phyloP scores from a whole-genome alignment of 202 grass and related monocot species.

The Elaeis oleifera region DNA sequence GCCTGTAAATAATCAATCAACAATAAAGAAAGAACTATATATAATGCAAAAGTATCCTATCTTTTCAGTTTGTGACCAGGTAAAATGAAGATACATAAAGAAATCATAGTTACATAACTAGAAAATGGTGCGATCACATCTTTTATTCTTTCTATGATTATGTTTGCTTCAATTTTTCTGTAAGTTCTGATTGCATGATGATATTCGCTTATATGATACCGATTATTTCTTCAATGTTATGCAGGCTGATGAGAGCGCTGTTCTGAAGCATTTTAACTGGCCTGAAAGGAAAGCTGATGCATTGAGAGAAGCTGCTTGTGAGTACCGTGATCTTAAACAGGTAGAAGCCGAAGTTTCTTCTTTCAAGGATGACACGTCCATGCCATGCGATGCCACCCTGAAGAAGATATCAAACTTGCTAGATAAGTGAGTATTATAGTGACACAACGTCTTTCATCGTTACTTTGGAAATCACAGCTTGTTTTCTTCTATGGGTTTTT shows the following conservation, averaged over 20 bases:
- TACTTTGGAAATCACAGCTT: background rate
- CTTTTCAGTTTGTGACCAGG: no score
- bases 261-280: constrained; percentile 91
- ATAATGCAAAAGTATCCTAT: no score
- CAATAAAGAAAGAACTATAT: no score
- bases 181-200: no score
- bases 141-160: no score
- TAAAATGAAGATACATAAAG: no score
- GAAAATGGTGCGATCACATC: no score
- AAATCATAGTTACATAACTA: no score
- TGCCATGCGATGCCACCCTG: constrained; percentile 44
- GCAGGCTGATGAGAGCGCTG: constrained; percentile 71
- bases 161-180: no score
- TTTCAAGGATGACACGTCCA: constrained; percentile 34
- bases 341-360: constrained; percentile 44
- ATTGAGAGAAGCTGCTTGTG: constrained; percentile 60
- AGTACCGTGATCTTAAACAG: constrained; percentile 61
- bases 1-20: background rate
- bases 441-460: no score
- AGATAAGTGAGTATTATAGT: constrained; percentile 35
- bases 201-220: no score
- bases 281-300: constrained; percentile 81
- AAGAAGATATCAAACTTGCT: constrained; percentile 57
- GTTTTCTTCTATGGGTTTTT: background rate
- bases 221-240: background rate